Percentiles rank a stretch among this genome's conserved stretches.
phyloP scores from a whole-genome alignment of 1,284 basidiomycete genomes.

The Ustilago esculenta region DNA sequence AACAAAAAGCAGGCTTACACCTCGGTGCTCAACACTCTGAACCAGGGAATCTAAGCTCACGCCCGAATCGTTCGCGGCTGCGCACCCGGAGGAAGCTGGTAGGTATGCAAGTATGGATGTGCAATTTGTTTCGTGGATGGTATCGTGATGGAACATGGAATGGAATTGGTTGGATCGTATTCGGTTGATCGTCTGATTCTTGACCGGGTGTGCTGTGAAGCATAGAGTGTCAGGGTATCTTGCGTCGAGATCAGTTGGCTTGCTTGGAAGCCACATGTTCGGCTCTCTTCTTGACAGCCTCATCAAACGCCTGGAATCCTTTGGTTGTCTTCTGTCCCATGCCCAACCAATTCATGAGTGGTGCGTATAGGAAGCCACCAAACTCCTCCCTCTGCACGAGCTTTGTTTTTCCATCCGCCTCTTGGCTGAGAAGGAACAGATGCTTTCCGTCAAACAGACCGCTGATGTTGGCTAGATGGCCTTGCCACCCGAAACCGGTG shows the following conservation, averaged over 20 bases:
- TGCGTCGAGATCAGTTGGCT: too few relatives aligned
- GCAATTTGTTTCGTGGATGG: too few relatives aligned
- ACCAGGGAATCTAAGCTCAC: neutral
- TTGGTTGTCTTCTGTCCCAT: conserved; percentile 4
- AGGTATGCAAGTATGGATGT: neutral
- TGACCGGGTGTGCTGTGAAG: neutral
- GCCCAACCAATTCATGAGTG: conserved; percentile 21
- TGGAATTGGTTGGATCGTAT: too few relatives aligned
- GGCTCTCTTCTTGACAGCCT: conserved; percentile 7
- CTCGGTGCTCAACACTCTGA: conserved; percentile 24
- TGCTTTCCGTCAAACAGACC: conserved; percentile 25
- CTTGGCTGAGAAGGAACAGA: conserved; percentile 6
- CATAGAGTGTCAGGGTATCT: too few relatives aligned
- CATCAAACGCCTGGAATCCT: conserved; percentile 14
- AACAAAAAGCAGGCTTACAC: conserved; percentile 23
- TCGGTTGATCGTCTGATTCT: too few relatives aligned
- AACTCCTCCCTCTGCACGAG: conserved; percentile 20
- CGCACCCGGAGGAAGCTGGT: neutral
- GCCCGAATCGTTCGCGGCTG: too few relatives aligned
- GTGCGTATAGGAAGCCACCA: conserved; percentile 14
- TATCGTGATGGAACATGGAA: too few relatives aligned
- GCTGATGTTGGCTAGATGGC: conserved; percentile 9
- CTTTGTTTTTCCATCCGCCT: conserved; percentile 1
- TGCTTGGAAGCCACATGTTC: conserved; percentile 2
- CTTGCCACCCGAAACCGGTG: conserved; percentile 11